Base-by-base conservation (phyloP, 371 early-diverging fungal genomes). In the Mucor irregularis region DNA sequence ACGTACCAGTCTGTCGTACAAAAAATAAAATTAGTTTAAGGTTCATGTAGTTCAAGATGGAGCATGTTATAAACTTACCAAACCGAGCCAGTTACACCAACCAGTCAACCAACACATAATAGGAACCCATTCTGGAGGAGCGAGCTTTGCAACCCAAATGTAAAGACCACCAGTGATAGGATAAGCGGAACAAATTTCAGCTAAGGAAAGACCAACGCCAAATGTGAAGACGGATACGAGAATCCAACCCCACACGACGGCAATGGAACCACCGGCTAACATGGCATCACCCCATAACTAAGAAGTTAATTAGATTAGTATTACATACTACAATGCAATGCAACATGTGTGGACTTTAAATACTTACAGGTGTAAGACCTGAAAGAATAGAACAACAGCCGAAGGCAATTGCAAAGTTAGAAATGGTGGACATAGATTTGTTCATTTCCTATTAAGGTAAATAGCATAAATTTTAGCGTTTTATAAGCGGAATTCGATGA, bases 161-260 rank as follows among this genome's bases (percentile, higher is more conserved):
- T 73, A 76, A 6, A 73, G 58, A 28, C 75, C 75, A 25, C 90
- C 90, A 16, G 86, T 82, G 19, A 87, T 82, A 8, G 90, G 88
- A 66, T 77, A 87, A 1, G 90, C 83, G 3, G 85, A 85, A 63
- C 88, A 87, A 43, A 90, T 90, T 69, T 90, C 90, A 28, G 90
- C 90, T 59, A 90, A 65, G 4, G 86, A 82, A 22, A 88, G 69
- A 22, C 83, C 90, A 26, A 88, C 78, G 54, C 74, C 69, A 70
- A 88, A 73, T 2, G 86, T 84, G 49, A 87, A 85, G 35, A 81
- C 46, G 17, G 83, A 80, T 8, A 86, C 87, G 21, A 85, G 49
- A 28, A 87, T 49, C 85, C 87, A 90, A 29, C 88, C 87, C 87
- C 87, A 88, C 26, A 85, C 77, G 26, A 87, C 76, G 13, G 84